Base-by-base conservation (phyloP, 805 yeast genomes). In the Hanseniaspora valbyensis region DNA sequence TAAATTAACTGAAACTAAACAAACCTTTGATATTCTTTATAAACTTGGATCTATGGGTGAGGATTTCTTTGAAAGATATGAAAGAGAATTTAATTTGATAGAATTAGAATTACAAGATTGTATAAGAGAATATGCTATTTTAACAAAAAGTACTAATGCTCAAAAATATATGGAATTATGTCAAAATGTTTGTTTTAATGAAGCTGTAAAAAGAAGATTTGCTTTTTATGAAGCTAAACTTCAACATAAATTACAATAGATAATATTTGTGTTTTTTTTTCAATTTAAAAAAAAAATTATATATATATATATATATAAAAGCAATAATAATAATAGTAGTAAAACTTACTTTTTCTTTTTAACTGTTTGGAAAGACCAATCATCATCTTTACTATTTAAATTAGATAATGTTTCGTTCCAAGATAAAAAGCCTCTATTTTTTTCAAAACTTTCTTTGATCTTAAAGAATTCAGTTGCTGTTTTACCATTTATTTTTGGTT, bases 41-140 rank as follows among this genome's bases (percentile, higher is more conserved):
- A 90, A 89, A 61, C 78, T 77, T 49, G 97, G 97, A 0, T 78
- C 88, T 16, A 80, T 92, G 54, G 96, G 96, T 30, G 97, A 92
- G 59, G 95, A 84, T 49, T 70, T 85, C 32, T 83, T 77, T 74
- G 82, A 83, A 63, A 80, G 92, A 58, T 88, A 76, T 65, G 80
- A 78, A 56, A 75, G 86, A 44, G 88, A 86, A 56, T 76, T 75
- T 52, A 85, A 86, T 65, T 63, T 88, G 54, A 83, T 83, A 58
- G 95, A 88, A 59, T 62, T 82, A 25, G 97, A 92, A 65, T 68
- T 92, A 56, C 76, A 79, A 63, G 89, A 81, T 53, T 71, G 87
- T 42, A 80, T 84, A 5, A 67, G 64, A 50, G 95, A 86, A 65
- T 87, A 92, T 39, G 87, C 85, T 62, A 56, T 67, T 16, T 69